Evolutionary conservation across 176 grass and related monocot species (phyloP).

Genomic region (Eleusine indica): DNA sequence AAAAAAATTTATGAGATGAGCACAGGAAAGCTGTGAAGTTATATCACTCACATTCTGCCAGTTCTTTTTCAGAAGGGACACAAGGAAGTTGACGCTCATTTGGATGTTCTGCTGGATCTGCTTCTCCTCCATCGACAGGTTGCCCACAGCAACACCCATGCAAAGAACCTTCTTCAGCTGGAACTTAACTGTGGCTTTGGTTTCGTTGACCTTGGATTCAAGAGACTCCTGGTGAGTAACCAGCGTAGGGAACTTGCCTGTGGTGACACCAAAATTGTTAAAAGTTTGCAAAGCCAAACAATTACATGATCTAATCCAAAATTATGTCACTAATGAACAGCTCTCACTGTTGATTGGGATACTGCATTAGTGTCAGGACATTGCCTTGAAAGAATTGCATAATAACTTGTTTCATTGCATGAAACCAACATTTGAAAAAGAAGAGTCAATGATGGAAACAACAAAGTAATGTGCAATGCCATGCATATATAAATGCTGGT

Average conservation of each 20-base stretch:
- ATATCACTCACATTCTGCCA: conserved; percentile 86
- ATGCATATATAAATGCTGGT: neutral
- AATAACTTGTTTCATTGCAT: neutral
- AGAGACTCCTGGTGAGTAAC: conserved; percentile 87
- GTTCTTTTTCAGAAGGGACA: conserved; percentile 94
- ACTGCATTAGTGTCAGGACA: neutral
- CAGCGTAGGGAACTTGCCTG: conserved; percentile 94
- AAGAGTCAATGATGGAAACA: neutral
- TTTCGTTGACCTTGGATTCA: conserved; percentile 94
- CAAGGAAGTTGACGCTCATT: conserved; percentile 93
- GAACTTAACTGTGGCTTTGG: conserved; percentile 85
- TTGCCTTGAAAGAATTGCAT: neutral
- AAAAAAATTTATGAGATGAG: neutral
- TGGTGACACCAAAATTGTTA: neutral
- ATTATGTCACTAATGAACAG: neutral
- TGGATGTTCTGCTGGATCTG: conserved; percentile 97
- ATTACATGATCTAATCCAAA: neutral
- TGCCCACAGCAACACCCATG: conserved; percentile 96
- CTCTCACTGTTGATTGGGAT: neutral
- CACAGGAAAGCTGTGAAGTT: neutral
- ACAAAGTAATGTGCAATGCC: too few relatives aligned
- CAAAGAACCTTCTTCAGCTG: conserved; percentile 98
- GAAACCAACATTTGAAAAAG: neutral
- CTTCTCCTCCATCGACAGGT: conserved; percentile 90
- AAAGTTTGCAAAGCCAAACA: neutral